A percentile compares a stretch with the other conserved stretches of the same genome.
Evolutionary conservation across 2,329 filamentous ascomycete genomes (phyloP).

Genomic region (Fusarium humuli): DNA sequence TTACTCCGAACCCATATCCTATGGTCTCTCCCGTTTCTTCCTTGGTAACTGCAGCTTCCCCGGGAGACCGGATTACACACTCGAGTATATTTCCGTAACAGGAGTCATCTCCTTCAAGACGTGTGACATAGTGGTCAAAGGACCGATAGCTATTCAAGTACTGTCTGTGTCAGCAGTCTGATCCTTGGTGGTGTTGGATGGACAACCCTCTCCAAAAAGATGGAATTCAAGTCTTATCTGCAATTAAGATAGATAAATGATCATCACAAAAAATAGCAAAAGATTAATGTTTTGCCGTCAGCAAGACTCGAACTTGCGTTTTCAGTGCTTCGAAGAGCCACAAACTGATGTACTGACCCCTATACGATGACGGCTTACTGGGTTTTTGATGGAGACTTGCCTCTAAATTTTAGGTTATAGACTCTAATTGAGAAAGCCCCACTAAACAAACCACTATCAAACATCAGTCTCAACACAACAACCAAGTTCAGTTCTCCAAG

Average conservation of each 20-base stretch:
- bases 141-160: constrained; percentile 29
- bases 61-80: constrained; percentile 28
- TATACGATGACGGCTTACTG: constrained; percentile 38
- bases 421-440: rapidly evolving
- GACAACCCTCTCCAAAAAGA: background rate
- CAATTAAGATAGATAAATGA: rapidly evolving
- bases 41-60: constrained; percentile 14
- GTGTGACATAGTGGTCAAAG: constrained; percentile 34
- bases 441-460: background rate
- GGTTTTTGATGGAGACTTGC: background rate
- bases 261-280: background rate
- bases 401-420: rapidly evolving
- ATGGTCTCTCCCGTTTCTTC: background rate
- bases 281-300: constrained; percentile 29
- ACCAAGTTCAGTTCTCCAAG: background rate
- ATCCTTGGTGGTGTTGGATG: background rate
- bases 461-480: background rate
- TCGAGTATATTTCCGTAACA: constrained; percentile 29
- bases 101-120: constrained; percentile 29
- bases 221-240: background rate
- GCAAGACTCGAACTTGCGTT: constrained; percentile 44
- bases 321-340: constrained; percentile 39
- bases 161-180: background rate
- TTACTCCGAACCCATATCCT: constrained; percentile 21
- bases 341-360: constrained; percentile 43